phyloP scores from a whole-genome alignment of 352 stramenopile species.

The Phytophthora ohioensis region DNA sequence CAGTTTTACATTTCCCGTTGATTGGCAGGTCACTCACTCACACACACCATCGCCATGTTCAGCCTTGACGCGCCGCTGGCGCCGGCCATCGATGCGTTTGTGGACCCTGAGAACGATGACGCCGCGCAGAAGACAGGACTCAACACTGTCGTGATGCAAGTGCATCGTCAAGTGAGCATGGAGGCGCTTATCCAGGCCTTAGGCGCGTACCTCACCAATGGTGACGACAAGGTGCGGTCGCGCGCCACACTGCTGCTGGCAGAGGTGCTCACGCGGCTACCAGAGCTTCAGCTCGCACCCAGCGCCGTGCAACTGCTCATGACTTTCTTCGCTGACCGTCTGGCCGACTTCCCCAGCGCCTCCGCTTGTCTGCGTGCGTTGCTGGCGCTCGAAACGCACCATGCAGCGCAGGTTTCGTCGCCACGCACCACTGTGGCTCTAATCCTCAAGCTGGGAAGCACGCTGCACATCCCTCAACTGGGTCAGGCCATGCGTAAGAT shows the following conservation, averaged over 20 bases:
- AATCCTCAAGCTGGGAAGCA: constrained; percentile 67
- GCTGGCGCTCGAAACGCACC: constrained; percentile 76
- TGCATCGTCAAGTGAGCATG: constrained; percentile 80
- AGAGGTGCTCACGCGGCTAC: constrained; percentile 89
- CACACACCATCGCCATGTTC: constrained; percentile 55
- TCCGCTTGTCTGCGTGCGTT: constrained; percentile 79
- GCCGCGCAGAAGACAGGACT: constrained; percentile 85
- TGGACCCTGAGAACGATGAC: constrained; percentile 88
- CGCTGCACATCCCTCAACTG: constrained; percentile 83
- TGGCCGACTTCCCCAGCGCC: constrained; percentile 88
- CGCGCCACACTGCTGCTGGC: constrained; percentile 86
- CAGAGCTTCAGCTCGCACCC: constrained; percentile 78
- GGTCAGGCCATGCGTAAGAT: constrained; percentile 88
- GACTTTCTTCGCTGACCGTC: constrained; percentile 86
- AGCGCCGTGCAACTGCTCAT: constrained; percentile 81
- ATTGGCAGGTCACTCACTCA: neutral
- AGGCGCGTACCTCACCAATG: constrained; percentile 72
- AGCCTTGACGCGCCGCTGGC: constrained; percentile 84
- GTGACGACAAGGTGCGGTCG: constrained; percentile 83
- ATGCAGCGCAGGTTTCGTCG: constrained; percentile 62
- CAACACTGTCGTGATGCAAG: constrained; percentile 91
- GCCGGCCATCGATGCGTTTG: constrained; percentile 87
- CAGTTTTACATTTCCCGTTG: neutral
- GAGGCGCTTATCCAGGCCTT: constrained; percentile 86
- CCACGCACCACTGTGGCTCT: constrained; percentile 63